phyloP scores from a whole-genome alignment of 306 rosid species.

The Acacia acuminata region DNA sequence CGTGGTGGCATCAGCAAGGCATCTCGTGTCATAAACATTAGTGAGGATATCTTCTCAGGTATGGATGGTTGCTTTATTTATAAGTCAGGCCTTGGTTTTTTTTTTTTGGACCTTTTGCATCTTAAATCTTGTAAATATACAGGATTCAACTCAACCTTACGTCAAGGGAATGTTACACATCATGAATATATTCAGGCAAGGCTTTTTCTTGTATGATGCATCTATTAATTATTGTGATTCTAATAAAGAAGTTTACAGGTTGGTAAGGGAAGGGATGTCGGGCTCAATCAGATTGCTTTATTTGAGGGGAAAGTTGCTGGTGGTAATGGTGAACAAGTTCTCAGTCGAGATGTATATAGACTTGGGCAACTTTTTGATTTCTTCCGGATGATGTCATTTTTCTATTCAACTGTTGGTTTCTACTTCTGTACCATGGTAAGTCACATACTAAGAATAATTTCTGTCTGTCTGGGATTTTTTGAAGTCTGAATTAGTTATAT shows the following conservation, averaged over 20 bases:
- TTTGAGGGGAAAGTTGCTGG: conserved; percentile 92
- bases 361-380: conserved; percentile 96
- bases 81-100: background rate
- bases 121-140: conserved; percentile 32
- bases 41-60: conserved; percentile 95
- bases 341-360: conserved; percentile 94
- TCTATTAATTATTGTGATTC: conserved; percentile 27
- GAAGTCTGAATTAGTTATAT: background rate
- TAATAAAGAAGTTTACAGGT: conserved; percentile 60
- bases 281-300: conserved; percentile 90
- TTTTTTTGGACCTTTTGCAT: background rate
- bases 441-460: background rate
- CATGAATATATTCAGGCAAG: conserved; percentile 95
- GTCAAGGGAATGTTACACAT: conserved; percentile 94
- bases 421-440: conserved; percentile 89
- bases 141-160: conserved; percentile 97
- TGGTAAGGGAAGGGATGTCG: conserved; percentile 96
- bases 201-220: conserved; percentile 23
- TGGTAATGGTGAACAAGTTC: conserved; percentile 98
- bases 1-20: conserved; percentile 99
- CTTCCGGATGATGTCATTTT: conserved; percentile 95
- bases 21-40: conserved; percentile 87
- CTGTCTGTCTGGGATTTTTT: conserved; percentile 7
- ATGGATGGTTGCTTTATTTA: conserved; percentile 6
- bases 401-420: conserved; percentile 88